A percentile compares a stretch with the other conserved stretches of the same genome.
Conservation (phyloP, 345 rosid species). For the Eucalyptus coolabah region DNA sequence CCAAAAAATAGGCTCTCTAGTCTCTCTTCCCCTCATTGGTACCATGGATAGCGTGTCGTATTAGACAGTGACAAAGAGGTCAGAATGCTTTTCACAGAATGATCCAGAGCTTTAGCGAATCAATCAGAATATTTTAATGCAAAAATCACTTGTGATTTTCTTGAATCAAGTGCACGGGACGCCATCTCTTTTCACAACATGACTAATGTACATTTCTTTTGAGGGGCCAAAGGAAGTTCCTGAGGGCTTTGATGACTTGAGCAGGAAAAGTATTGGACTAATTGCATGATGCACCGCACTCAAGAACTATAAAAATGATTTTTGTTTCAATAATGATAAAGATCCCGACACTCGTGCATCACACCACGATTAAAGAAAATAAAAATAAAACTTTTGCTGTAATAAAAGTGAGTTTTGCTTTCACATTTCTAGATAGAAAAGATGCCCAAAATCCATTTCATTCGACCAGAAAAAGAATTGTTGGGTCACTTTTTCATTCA, state of each 20-base stretch:
- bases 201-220: background rate
- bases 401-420: background rate
- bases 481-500: background rate
- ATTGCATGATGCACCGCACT: too few relatives aligned
- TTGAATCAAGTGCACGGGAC: background rate
- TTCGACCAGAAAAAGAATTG: background rate
- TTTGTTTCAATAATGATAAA: too few relatives aligned
- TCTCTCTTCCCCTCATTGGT: too few relatives aligned
- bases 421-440: background rate
- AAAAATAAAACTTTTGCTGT: too few relatives aligned
- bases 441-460: background rate
- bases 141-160: background rate
- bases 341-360: too few relatives aligned
- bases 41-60: too few relatives aligned
- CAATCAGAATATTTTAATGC: background rate
- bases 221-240: too few relatives aligned
- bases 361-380: background rate
- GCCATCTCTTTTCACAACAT: background rate
- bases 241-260: too few relatives aligned
- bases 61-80: background rate
- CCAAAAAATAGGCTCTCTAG: background rate
- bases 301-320: too few relatives aligned
- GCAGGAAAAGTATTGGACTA: too few relatives aligned
- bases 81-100: background rate
- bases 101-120: background rate